A percentile compares a stretch with the other conserved stretches of the same genome.
Conservation (phyloP, 2,329 filamentous ascomycete species). For the Chaetomiaceae sp. region DNA sequence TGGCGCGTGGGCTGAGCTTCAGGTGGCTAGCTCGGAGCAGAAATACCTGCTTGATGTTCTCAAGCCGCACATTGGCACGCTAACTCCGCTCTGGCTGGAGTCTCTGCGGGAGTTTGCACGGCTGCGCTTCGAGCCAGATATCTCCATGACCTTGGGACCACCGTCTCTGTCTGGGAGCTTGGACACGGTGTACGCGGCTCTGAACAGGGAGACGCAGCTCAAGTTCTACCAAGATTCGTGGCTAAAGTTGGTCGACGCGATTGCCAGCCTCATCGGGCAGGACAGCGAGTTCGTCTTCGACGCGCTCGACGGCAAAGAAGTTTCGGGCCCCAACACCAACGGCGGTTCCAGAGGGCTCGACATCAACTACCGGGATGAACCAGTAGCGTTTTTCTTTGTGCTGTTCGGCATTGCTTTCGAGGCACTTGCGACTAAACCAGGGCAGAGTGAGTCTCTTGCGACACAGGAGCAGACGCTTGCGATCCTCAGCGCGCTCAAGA, state of each 20-base stretch:
- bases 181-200: constrained; percentile 88
- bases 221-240: constrained; percentile 97
- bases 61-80: constrained; percentile 79
- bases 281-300: constrained; percentile 98
- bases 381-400: constrained; percentile 98
- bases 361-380: constrained; percentile 97
- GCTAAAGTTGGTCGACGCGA: constrained; percentile 94
- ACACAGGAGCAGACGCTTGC: constrained; percentile 72
- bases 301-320: constrained; percentile 81
- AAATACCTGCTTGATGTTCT: constrained; percentile 84
- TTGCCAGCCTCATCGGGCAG: constrained; percentile 93
- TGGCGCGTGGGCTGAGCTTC: constrained; percentile 93
- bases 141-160: constrained; percentile 82
- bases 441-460: constrained; percentile 60
- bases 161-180: constrained; percentile 78
- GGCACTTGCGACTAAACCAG: constrained; percentile 78
- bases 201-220: constrained; percentile 89
- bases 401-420: constrained; percentile 96
- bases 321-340: constrained; percentile 43
- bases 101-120: constrained; percentile 91
- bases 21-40: constrained; percentile 91
- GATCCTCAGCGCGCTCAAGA: constrained; percentile 86
- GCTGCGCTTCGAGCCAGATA: constrained; percentile 88
- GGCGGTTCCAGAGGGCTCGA: constrained; percentile 61
- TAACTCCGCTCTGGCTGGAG: constrained; percentile 91